Base-by-base conservation (phyloP, 1,284 basidiomycete species). In the Rhodotorula sp. region DNA sequence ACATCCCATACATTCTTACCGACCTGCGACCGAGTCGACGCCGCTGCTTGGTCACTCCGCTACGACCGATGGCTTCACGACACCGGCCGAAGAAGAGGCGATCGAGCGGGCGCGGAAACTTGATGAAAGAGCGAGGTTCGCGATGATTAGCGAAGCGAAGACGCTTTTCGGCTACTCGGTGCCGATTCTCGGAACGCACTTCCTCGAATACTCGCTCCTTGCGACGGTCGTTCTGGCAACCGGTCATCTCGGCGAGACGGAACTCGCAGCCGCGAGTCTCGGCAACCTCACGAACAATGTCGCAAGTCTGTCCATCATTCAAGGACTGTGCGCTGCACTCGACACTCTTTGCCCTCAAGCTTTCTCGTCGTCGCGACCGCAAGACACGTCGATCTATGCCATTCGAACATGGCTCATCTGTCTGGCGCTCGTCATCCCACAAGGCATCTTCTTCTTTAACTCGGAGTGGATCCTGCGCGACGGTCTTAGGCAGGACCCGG, bases 401-500 rank as follows among this genome's bases (percentile, higher is more conserved):
- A 61, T 77, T 13, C 67, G 77, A 11, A 78, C 77, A 17, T 67
- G 59, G 19, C 47, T 74, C 59, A 59, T 78, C 54, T 63, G 74
- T 34, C 20, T 70, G 29, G 15, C 74, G 44, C 29, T 75, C 55
- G 51, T 72, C 58, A 63, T 78, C 20, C 77, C 77, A 13, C 75
- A 76, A 44, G 55, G 59, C 51, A 46, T 76, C 29, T 59, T 75
- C 34, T 76, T 77, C 59, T 76, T 61, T 62, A 74, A 74, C 62
- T 61, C 62, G 4, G 77, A 78, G 55, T 30, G 10, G 30, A 85
- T 97, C 49, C 84, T 98, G 2, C 83, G 96, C 29, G 81, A 84
- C 52, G 29, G 39, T 19, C 83, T 98, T 29, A 86, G 86, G 58
- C 95, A 98, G 83, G 91, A 96, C 61, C 87, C 89, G 1, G 88